These are phyloP conservation scores for Globisporangium orthogonon DNA, from an alignment of 352 stramenopile genomes.

Conservation along the genomic window DNA sequence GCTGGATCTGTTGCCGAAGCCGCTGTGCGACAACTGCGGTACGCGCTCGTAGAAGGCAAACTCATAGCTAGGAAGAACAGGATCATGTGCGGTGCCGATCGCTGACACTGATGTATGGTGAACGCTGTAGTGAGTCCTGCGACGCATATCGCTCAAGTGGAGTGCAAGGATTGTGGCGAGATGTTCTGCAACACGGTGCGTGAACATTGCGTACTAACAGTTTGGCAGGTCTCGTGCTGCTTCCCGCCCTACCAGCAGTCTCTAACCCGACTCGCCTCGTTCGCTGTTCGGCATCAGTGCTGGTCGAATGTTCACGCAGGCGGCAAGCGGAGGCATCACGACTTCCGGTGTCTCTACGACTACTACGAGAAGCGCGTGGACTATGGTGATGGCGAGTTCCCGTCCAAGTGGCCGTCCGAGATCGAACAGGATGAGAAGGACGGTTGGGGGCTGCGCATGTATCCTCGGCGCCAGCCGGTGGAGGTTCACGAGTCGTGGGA, in stretches of 20 bases:
- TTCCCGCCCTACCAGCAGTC: neutral
- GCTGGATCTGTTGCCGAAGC: slow-evolving; percentile 86
- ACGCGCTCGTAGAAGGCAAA: neutral
- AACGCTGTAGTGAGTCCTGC: slow-evolving; percentile 8
- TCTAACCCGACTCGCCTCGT: neutral
- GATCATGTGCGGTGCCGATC: neutral
- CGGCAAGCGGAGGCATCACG: slow-evolving; percentile 68
- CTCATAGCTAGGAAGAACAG: no score
- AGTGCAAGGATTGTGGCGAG: slow-evolving; percentile 88
- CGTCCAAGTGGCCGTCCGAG: slow-evolving; percentile 86
- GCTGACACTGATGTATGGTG: neutral
- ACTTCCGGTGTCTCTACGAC: slow-evolving; percentile 88
- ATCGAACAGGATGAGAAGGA: slow-evolving; percentile 85
- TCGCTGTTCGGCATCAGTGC: slow-evolving; percentile 37
- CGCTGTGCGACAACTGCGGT: slow-evolving; percentile 89
- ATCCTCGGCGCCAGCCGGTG: slow-evolving; percentile 30
- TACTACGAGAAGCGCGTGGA: slow-evolving; percentile 89
- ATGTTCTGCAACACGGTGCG: slow-evolving; percentile 81
- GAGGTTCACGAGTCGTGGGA: slow-evolving; percentile 51
- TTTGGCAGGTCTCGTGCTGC: neutral
- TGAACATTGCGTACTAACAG: neutral
- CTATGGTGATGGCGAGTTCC: slow-evolving; percentile 89
- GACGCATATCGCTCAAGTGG: slow-evolving; percentile 48
- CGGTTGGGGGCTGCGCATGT: slow-evolving; percentile 67
- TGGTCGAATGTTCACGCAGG: slow-evolving; percentile 84